Percentiles rank a stretch among this genome's conserved stretches.
Conservation (phyloP, 176 grass and related monocot genomes). For the Phoenix roebelenii region DNA sequence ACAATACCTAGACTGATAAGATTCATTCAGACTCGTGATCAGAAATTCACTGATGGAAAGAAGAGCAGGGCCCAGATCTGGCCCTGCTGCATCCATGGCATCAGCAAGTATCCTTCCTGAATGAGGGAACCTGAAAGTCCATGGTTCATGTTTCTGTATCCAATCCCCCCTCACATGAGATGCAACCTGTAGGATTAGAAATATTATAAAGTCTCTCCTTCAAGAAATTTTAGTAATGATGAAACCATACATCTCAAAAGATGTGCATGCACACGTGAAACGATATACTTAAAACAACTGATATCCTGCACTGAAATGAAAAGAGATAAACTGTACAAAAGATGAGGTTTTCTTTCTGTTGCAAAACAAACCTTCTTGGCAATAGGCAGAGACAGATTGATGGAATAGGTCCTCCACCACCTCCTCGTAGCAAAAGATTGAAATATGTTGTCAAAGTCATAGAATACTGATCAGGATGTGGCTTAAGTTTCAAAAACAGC, state of each 20-base stretch:
- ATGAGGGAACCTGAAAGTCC: slow-evolving; percentile 33
- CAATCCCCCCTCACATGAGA: slow-evolving; percentile 30
- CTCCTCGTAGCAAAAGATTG: slow-evolving; percentile 35
- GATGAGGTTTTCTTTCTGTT: too few species aligned
- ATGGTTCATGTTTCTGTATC: slow-evolving; percentile 38
- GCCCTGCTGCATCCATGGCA: slow-evolving; percentile 32
- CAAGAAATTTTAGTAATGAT: background rate
- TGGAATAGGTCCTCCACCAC: slow-evolving; percentile 37
- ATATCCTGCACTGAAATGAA: too few species aligned
- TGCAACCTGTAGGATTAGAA: slow-evolving; percentile 25
- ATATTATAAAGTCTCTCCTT: background rate
- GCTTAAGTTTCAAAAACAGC: slow-evolving; percentile 33
- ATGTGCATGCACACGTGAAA: too few species aligned
- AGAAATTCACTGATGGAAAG: slow-evolving; percentile 52
- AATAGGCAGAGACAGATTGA: slow-evolving; percentile 39
- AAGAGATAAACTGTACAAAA: too few species aligned
- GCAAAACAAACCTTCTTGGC: slow-evolving; percentile 24
- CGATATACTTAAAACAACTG: too few species aligned
- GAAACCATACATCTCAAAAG: too few species aligned
- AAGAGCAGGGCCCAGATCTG: slow-evolving; percentile 28
- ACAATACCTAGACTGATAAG: slow-evolving; percentile 38
- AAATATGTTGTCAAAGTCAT: slow-evolving; percentile 41
- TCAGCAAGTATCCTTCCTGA: slow-evolving; percentile 25
- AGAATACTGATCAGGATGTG: slow-evolving; percentile 39
- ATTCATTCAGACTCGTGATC: slow-evolving; percentile 38